A percentile compares a stretch with the other conserved stretches of the same genome.
Evolutionary conservation across 164 flowering plant genomes (phyloP).

Genomic region (Magnolia sinica): DNA sequence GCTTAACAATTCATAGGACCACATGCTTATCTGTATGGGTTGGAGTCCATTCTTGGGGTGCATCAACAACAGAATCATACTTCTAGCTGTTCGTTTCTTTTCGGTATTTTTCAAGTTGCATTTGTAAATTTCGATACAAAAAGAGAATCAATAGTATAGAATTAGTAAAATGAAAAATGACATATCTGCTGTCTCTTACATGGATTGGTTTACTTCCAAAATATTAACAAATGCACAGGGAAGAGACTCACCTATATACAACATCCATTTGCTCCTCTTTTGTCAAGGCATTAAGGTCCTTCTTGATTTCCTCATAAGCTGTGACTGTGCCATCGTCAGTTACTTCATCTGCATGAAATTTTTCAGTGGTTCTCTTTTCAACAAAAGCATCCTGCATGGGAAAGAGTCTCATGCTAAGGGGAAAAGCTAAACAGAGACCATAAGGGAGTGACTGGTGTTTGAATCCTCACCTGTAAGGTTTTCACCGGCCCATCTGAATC

Average conservation of each 20-base stretch:
- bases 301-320: constrained; percentile 51
- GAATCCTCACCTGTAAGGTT: constrained; percentile 45
- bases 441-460: neutral
- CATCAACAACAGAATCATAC: too few species aligned
- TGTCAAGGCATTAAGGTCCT: constrained; percentile 66
- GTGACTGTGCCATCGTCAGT: constrained; percentile 33
- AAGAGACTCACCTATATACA: constrained; percentile 49
- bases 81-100: too few species aligned
- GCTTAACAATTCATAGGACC: too few species aligned
- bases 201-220: neutral
- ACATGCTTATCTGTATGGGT: too few species aligned
- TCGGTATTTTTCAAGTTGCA: too few species aligned
- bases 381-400: constrained; percentile 44
- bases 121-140: neutral
- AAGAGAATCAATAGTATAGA: neutral
- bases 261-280: constrained; percentile 87
- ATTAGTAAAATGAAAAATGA: neutral
- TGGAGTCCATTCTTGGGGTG: too few species aligned
- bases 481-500: constrained; percentile 41
- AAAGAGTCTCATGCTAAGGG: neutral
- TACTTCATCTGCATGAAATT: constrained; percentile 27
- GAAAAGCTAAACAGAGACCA: neutral
- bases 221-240: neutral
- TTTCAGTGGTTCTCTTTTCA: constrained; percentile 32
- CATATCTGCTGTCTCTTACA: neutral